phyloP scores from a whole-genome alignment of 495 filamentous ascomycete genomes.

The Xylaria venustula region DNA sequence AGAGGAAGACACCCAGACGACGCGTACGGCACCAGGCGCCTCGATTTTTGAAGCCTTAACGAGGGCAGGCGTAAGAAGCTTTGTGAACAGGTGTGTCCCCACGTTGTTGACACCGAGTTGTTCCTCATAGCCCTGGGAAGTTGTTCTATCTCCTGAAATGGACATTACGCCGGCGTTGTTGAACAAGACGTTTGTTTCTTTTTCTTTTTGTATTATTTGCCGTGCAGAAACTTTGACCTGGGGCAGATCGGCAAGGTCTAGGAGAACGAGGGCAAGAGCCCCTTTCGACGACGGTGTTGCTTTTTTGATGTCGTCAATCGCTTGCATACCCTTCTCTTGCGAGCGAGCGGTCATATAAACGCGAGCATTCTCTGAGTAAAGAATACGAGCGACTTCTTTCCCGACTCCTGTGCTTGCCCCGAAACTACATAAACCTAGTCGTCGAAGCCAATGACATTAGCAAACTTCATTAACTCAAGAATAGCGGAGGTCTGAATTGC shows the following conservation, averaged over 20 bases:
- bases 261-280: constrained; percentile 13
- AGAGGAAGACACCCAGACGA: constrained; percentile 40
- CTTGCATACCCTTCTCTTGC: constrained; percentile 18
- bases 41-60: constrained; percentile 24
- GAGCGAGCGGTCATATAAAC: constrained; percentile 35
- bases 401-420: constrained; percentile 46
- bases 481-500: too few species aligned
- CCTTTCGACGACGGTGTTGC: constrained; percentile 1
- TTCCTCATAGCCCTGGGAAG: constrained; percentile 32
- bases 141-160: constrained; percentile 3
- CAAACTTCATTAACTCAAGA: too few species aligned
- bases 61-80: constrained; percentile 44
- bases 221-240: constrained; percentile 16
- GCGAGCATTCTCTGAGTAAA: constrained; percentile 36
- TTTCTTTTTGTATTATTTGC: constrained; percentile 15
- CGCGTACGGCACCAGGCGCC: constrained; percentile 32
- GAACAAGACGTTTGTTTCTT: constrained; percentile 18
- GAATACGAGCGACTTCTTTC: constrained; percentile 33
- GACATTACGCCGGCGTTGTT: constrained; percentile 37
- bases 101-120: constrained; percentile 39
- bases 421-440: constrained; percentile 2
- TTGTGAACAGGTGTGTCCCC: constrained; percentile 35
- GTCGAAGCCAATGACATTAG: too few species aligned
- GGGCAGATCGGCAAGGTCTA: constrained; percentile 21
- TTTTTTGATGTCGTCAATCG: constrained; percentile 11